Percentiles rank a stretch among this genome's conserved stretches.
These are phyloP conservation scores for Rostrohypoxylon terebratum DNA, from an alignment of 495 filamentous ascomycete genomes.

Conservation along the genomic window DNA sequence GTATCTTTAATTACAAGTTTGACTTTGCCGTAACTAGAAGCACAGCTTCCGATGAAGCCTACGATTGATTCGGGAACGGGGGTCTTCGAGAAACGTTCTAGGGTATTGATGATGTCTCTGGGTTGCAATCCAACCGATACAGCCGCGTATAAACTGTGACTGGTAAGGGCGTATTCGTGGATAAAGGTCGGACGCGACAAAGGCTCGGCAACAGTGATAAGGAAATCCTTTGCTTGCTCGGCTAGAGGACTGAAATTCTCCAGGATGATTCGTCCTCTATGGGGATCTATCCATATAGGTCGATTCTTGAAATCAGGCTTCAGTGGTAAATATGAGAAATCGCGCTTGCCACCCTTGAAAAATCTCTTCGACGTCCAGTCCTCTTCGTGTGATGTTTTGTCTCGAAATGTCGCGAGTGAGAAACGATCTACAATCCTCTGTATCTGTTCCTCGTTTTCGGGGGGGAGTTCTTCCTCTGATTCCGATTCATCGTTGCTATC, in stretches of 20 bases:
- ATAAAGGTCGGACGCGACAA: slow-evolving; percentile 86
- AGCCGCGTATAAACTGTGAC: slow-evolving; percentile 93
- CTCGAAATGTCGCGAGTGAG: slow-evolving; percentile 61
- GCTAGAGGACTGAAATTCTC: slow-evolving; percentile 93
- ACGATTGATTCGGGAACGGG: slow-evolving; percentile 81
- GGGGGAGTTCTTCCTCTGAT: slow-evolving; percentile 58
- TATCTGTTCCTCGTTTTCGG: slow-evolving; percentile 64
- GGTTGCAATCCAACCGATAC: slow-evolving; percentile 90
- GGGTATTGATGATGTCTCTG: slow-evolving; percentile 86
- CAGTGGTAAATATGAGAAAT: slow-evolving; percentile 82
- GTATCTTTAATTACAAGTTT: slow-evolving; percentile 96
- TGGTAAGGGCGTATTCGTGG: slow-evolving; percentile 92
- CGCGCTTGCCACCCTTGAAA: slow-evolving; percentile 58
- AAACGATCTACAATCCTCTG: slow-evolving; percentile 75
- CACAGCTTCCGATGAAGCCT: slow-evolving; percentile 83
- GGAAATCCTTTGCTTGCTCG: slow-evolving; percentile 88
- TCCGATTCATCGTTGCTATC: slow-evolving; percentile 71
- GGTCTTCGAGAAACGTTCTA: slow-evolving; percentile 90
- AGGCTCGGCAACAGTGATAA: slow-evolving; percentile 95
- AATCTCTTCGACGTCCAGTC: slow-evolving; percentile 63
- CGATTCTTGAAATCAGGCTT: slow-evolving; percentile 90
- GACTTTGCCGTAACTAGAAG: slow-evolving; percentile 92
- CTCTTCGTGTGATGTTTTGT: slow-evolving; percentile 49
- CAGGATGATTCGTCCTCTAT: slow-evolving; percentile 86
- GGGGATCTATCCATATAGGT: slow-evolving; percentile 91